Percentiles rank a stretch among this genome's conserved stretches.
Conservation (phyloP, 352 stramenopile genomes). For the Pythium aphanidermatum region DNA sequence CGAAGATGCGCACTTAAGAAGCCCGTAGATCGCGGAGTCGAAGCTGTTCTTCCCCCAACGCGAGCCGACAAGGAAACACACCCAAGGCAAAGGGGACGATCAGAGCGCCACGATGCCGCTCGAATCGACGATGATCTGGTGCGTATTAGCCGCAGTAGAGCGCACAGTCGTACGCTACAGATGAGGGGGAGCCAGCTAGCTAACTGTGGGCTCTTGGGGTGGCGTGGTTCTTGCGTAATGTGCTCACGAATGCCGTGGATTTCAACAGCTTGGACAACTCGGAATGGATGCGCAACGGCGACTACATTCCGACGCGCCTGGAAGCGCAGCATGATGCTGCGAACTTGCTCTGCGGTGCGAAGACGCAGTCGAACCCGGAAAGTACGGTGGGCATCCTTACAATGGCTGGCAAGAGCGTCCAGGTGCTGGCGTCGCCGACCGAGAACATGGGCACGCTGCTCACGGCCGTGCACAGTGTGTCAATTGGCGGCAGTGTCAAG, state of each 20-base stretch:
- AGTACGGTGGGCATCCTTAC: slow-evolving; percentile 97
- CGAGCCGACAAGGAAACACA: slow-evolving; percentile 6
- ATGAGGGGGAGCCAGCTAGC: background rate
- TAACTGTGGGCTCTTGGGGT: slow-evolving; percentile 5
- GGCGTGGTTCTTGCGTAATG: background rate
- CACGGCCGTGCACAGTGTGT: slow-evolving; percentile 89
- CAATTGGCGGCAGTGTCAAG: slow-evolving; percentile 88
- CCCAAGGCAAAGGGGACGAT: slow-evolving; percentile 5
- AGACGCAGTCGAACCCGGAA: slow-evolving; percentile 97
- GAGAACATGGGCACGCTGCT: slow-evolving; percentile 98
- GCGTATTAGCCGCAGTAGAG: slow-evolving; percentile 10
- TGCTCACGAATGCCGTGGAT: slow-evolving; percentile 4
- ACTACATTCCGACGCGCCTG: slow-evolving; percentile 98
- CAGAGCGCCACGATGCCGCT: slow-evolving; percentile 56
- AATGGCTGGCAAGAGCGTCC: slow-evolving; percentile 91
- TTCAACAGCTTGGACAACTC: slow-evolving; percentile 91
- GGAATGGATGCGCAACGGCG: slow-evolving; percentile 98
- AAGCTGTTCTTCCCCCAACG: slow-evolving; percentile 19
- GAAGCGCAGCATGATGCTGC: slow-evolving; percentile 98
- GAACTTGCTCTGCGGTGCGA: slow-evolving; percentile 96
- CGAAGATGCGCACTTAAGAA: slow-evolving; percentile 15
- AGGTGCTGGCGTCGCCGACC: slow-evolving; percentile 95
- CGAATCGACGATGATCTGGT: slow-evolving; percentile 88
- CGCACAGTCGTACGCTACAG: no score
- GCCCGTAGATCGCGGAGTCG: slow-evolving; percentile 19